These are phyloP conservation scores for Vigna hirtella DNA, from an alignment of 306 rosid genomes.

Conservation along the genomic window DNA sequence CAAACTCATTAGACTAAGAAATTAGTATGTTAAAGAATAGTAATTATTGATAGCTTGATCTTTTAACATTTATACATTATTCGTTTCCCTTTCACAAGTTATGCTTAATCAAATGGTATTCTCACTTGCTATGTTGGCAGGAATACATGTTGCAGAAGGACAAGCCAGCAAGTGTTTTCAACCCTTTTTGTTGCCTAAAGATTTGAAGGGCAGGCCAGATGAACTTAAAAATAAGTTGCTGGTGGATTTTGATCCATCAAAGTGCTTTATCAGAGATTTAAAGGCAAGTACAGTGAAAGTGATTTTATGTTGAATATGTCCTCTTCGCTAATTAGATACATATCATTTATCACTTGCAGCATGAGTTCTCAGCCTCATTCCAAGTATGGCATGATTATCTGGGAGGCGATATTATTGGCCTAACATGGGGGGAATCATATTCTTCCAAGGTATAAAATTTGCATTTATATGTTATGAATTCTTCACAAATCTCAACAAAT, in stretches of 20 bases:
- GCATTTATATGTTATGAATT: neutral
- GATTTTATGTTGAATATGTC: slow-evolving; percentile 20
- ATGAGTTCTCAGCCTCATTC: slow-evolving; percentile 67
- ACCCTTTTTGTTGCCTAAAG: slow-evolving; percentile 74
- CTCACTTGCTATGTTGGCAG: slow-evolving; percentile 51
- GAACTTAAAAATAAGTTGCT: slow-evolving; percentile 70
- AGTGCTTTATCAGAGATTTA: slow-evolving; percentile 71
- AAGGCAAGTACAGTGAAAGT: slow-evolving; percentile 64
- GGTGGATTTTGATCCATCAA: slow-evolving; percentile 87
- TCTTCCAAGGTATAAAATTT: slow-evolving; percentile 69
- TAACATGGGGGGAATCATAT: slow-evolving; percentile 73
- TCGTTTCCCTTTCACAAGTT: slow-evolving; percentile 15
- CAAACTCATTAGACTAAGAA: neutral
- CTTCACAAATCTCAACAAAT: slow-evolving; percentile 3
- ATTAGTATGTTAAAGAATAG: neutral
- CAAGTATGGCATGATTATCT: slow-evolving; percentile 90
- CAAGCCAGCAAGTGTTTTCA: slow-evolving; percentile 71
- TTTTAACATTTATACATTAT: slow-evolving; percentile 5
- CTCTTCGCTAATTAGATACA: slow-evolving; percentile 28
- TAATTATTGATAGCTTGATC: slow-evolving; percentile 2
- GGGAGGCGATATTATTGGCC: slow-evolving; percentile 94
- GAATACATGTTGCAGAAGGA: slow-evolving; percentile 69
- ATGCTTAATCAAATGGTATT: slow-evolving; percentile 35
- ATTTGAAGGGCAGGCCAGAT: slow-evolving; percentile 65
- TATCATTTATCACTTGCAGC: slow-evolving; percentile 53